Conservation (phyloP, 305 asterid genomes). For the Solanum aculeatissimum region DNA sequence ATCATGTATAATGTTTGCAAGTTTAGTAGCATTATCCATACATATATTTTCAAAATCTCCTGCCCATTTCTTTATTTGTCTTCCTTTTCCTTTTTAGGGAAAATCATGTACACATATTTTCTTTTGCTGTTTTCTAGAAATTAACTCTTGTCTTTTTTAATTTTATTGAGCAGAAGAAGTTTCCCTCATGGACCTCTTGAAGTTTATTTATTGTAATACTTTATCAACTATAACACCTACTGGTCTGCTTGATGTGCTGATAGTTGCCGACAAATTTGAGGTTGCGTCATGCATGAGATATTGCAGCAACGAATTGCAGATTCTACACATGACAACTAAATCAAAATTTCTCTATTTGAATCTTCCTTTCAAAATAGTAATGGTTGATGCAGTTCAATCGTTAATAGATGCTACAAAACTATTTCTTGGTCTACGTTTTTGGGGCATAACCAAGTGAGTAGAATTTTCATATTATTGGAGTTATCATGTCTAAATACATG, state of each 20-base stretch:
- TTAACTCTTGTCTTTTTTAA: not conserved
- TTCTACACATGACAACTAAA: conserved; percentile 63
- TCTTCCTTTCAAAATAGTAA: conserved; percentile 60
- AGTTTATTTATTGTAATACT: conserved; percentile 61
- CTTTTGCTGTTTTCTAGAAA: not conserved
- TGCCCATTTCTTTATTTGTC: not conserved
- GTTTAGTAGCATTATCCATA: not conserved
- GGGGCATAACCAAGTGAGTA: conserved; percentile 56
- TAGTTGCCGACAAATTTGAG: conserved; percentile 25
- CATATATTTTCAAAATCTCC: not conserved
- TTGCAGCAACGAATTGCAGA: conserved; percentile 48
- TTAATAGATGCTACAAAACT: conserved; percentile 54
- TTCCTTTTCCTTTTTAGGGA: not conserved
- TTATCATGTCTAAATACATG: too few species aligned
- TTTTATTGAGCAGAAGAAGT: conserved; percentile 60
- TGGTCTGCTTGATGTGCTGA: conserved; percentile 57
- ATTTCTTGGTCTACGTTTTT: conserved; percentile 54
- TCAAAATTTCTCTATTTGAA: conserved; percentile 74
- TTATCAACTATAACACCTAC: conserved; percentile 40
- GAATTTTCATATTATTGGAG: too few species aligned
- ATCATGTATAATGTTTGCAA: not conserved
- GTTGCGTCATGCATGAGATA: conserved; percentile 56
- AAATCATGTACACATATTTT: not conserved
- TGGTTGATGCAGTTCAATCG: conserved; percentile 52
- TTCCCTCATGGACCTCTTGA: conserved; percentile 62